These are phyloP conservation scores for Alloteropsis angusta DNA, from an alignment of 202 grass and related monocot species.

Conservation along the genomic window DNA sequence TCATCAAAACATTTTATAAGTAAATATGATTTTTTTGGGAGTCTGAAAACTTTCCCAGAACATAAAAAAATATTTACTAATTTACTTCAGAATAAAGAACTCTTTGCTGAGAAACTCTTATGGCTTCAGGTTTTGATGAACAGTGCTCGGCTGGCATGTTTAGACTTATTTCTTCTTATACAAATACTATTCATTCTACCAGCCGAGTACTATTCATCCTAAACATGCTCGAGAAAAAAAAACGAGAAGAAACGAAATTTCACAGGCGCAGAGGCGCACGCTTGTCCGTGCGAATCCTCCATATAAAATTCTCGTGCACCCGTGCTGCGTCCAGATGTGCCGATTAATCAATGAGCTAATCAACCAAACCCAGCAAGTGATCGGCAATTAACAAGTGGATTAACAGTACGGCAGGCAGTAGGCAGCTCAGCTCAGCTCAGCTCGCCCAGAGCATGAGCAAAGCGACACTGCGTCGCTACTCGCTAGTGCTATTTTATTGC, in stretches of 20 bases:
- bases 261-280: background rate
- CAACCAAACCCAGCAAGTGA: background rate
- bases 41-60: background rate
- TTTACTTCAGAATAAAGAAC: background rate
- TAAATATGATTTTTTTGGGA: background rate
- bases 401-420: conserved; percentile 25
- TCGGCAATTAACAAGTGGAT: conserved; percentile 4
- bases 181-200: too few relatives aligned
- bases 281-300: background rate
- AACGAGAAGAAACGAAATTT: background rate
- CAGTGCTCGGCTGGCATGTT: too few relatives aligned
- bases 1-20: background rate
- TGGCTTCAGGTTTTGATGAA: background rate
- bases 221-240: too few relatives aligned
- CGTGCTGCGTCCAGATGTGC: conserved; percentile 20
- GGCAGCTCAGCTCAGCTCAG: background rate
- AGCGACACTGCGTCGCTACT: background rate
- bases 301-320: background rate
- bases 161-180: too few relatives aligned
- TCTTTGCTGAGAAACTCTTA: background rate
- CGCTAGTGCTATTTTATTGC: conserved; percentile 32
- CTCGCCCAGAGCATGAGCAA: background rate
- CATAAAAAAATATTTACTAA: background rate
- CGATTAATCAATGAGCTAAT: conserved; percentile 20
- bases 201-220: too few relatives aligned